Evolutionary conservation across 257 asterid species (phyloP), one percentile per base, ranked within the genome.

Genomic region (Jasminum sambac): DNA sequence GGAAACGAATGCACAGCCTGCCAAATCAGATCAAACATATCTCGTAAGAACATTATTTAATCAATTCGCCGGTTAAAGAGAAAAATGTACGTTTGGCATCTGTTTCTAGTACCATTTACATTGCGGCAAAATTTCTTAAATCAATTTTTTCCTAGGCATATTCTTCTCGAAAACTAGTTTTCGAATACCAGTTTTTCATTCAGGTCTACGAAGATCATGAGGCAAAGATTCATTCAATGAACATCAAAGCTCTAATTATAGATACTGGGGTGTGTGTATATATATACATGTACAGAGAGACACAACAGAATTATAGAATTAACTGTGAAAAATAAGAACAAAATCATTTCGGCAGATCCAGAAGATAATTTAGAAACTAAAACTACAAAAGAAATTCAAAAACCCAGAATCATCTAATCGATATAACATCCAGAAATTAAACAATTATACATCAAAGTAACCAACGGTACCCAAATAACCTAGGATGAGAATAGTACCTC

Each of bases 401-500:
- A 65, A 48, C 46, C 37, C 67, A 60, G 5, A 14, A 46, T 11
- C n/a, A 64, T 36, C 57, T 64, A 57, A 68, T n/a, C 6, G 63
- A 74, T 67, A 46, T 13, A 74, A 71, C 25, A 74, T 23, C 48
- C 34, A 50, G 17, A 70, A 19, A 23, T 9, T 41, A 63, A 19
- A 6, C 11, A 64, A 41, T 8, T 21, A 69, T 39, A 30, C 6
- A n/a, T n/a, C n/a, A n/a, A n/a, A n/a, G n/a, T n/a, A 38, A 48
- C 48, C 58, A 7, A 50, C 57, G n/a, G 55, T 63, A 50, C 30
- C n/a, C 50, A 67, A n/a, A 43, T 37, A 10, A 52, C 7, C 37
- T 25, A 37, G 70, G 72, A 5, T 24, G 64, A 66, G 74, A 70
- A 55, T 66, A 67, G 10, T 74, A 77, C 78, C 82, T 74, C 70